A percentile compares a stretch with the other conserved stretches of the same genome.
These are phyloP conservation scores for Asterochloris sp. DNA, from an alignment of 139 green algal species.

Conservation along the genomic window DNA sequence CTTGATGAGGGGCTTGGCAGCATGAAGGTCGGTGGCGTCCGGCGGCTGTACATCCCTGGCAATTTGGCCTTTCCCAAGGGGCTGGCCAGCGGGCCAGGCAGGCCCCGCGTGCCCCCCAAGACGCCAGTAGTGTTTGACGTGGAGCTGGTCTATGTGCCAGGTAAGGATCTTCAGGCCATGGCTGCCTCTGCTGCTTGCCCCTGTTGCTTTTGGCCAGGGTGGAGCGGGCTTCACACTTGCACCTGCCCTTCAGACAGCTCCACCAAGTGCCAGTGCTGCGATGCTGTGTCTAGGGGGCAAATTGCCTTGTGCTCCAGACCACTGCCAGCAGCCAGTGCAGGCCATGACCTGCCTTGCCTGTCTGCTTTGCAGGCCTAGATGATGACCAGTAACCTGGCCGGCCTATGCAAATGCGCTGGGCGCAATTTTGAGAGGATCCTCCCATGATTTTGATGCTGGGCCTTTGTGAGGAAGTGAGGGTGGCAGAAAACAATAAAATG, in stretches of 20 bases:
- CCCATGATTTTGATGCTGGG: background rate
- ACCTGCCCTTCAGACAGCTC: background rate
- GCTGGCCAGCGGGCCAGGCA: constrained; percentile 18
- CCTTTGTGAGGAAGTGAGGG: background rate
- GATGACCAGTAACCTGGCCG: background rate
- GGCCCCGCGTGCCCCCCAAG: constrained; percentile 70
- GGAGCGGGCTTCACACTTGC: background rate
- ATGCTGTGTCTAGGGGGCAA: background rate
- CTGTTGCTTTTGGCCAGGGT: background rate
- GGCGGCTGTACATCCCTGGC: constrained; percentile 91
- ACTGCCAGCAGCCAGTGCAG: background rate
- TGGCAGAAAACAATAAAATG: background rate
- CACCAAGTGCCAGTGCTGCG: background rate
- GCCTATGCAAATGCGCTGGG: background rate
- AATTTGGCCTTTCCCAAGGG: constrained; percentile 27
- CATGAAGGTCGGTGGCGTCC: constrained; percentile 84
- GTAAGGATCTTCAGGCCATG: constrained; percentile 16
- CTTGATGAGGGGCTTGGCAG: constrained; percentile 88
- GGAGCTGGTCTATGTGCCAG: constrained; percentile 86
- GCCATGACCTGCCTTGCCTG: background rate
- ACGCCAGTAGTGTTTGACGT: constrained; percentile 93
- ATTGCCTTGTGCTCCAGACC: background rate
- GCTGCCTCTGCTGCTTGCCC: background rate
- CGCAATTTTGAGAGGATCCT: background rate
- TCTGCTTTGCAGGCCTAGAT: constrained; percentile 5